Percentiles rank a stretch among this genome's conserved stretches.
Evolutionary conservation across 2,329 filamentous ascomycete species (phyloP).

Genomic region (Epichloe sylvatica): DNA sequence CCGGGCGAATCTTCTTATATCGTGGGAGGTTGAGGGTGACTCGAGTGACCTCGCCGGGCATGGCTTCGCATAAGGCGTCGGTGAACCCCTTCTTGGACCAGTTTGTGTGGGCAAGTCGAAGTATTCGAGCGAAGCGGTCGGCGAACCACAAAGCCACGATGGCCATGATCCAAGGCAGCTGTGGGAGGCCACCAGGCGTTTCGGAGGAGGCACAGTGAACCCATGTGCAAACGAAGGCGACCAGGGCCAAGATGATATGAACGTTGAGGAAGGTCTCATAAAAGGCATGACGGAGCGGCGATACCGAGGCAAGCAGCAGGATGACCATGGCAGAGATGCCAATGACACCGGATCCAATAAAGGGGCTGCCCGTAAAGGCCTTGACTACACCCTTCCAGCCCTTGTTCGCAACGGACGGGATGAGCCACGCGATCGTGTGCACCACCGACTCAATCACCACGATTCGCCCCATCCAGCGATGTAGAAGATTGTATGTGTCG

Average conservation of each 20-base stretch:
- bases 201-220: constrained; percentile 59
- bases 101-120: constrained; percentile 53
- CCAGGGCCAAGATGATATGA: constrained; percentile 62
- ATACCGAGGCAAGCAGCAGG: constrained; percentile 57
- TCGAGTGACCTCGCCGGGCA: constrained; percentile 55
- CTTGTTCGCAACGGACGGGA: constrained; percentile 53
- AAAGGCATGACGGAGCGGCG: constrained; percentile 79
- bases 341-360: constrained; percentile 51
- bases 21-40: constrained; percentile 58
- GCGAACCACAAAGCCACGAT: constrained; percentile 63
- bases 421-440: constrained; percentile 60
- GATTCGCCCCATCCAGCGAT: constrained; percentile 63
- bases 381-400: constrained; percentile 45
- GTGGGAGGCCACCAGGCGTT: constrained; percentile 45
- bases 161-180: constrained; percentile 60
- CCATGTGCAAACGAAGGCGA: constrained; percentile 59
- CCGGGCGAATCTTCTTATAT: constrained; percentile 51
- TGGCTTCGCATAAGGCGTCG: constrained; percentile 49
- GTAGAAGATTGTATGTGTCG: constrained; percentile 77
- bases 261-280: constrained; percentile 91
- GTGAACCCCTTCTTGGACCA: constrained; percentile 45
- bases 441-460: constrained; percentile 53
- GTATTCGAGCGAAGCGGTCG: constrained; percentile 53
- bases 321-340: constrained; percentile 47
- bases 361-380: constrained; percentile 42